Evolutionary conservation across 495 filamentous ascomycete genomes (phyloP).

Genomic region (Hypoxylon intermedium): DNA sequence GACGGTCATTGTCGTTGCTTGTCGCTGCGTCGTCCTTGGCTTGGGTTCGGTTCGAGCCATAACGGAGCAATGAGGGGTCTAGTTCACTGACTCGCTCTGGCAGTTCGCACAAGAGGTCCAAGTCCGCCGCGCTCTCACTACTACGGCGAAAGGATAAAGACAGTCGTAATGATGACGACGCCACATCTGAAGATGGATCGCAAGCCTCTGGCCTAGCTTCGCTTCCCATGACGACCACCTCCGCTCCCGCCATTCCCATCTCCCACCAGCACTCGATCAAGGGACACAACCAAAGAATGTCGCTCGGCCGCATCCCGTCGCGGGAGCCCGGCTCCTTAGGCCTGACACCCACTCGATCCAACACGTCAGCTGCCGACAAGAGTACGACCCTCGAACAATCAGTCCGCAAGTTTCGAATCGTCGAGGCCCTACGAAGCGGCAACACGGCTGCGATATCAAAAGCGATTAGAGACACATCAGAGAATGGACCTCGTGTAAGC

Average conservation of each 20-base stretch:
- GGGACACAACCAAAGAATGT: conserved; percentile 53
- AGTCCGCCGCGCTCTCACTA: conserved; percentile 58
- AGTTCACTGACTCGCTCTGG: conserved; percentile 19
- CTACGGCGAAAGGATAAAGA: conserved; percentile 53
- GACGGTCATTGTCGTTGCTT: no score
- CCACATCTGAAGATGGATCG: conserved; percentile 49
- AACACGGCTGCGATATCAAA: conserved; percentile 90
- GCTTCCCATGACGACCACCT: conserved; percentile 40
- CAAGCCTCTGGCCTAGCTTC: conserved; percentile 45
- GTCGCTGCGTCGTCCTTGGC: not conserved
- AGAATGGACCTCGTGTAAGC: conserved; percentile 57
- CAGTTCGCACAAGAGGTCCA: conserved; percentile 60
- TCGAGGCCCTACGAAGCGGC: conserved; percentile 87
- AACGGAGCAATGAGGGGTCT: not conserved
- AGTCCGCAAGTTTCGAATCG: conserved; percentile 89
- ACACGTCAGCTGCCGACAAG: conserved; percentile 44
- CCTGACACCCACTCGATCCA: conserved; percentile 34
- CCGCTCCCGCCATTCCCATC: conserved; percentile 43
- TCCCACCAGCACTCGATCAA: conserved; percentile 45
- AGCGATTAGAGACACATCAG: conserved; percentile 75
- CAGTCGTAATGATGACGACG: conserved; percentile 53
- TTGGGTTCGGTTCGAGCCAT: conserved; percentile 8
- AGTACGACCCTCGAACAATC: conserved; percentile 85
- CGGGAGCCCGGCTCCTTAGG: conserved; percentile 31
- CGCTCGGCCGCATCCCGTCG: conserved; percentile 50